Conservation (phyloP, 495 filamentous ascomycete genomes). For the Cairneyella variabilis region DNA sequence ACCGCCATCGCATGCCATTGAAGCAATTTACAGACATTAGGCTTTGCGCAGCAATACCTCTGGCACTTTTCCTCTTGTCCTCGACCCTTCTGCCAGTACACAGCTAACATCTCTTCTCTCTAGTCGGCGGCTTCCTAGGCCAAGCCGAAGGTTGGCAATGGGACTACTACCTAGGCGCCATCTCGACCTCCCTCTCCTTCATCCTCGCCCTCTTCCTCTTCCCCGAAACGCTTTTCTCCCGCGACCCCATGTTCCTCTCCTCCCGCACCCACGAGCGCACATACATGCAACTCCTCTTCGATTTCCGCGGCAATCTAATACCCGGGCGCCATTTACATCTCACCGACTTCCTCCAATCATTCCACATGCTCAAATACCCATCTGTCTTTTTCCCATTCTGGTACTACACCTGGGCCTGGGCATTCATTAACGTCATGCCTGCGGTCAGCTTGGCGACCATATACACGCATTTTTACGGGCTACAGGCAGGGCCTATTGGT, state of each 20-base stretch:
- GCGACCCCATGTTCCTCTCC: slow-evolving; percentile 20
- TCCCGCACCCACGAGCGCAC: slow-evolving; percentile 21
- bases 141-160: slow-evolving; percentile 25
- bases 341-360: slow-evolving; percentile 25
- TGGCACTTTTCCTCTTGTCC: too few relatives aligned
- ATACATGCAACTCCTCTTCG: slow-evolving; percentile 23
- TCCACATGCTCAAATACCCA: slow-evolving; percentile 29
- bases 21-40: too few relatives aligned
- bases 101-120: too few relatives aligned
- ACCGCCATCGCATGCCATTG: too few relatives aligned
- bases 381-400: slow-evolving; percentile 26
- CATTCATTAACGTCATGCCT: slow-evolving; percentile 29
- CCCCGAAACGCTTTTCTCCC: slow-evolving; percentile 30
- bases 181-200: slow-evolving; percentile 19
- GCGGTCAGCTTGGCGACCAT: slow-evolving; percentile 26
- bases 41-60: too few relatives aligned
- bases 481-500: slow-evolving; percentile 24
- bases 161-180: slow-evolving; percentile 28
- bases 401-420: slow-evolving; percentile 28
- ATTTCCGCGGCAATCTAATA: slow-evolving; percentile 26
- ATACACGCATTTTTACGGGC: slow-evolving; percentile 22
- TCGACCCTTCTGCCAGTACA: too few relatives aligned
- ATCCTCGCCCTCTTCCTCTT: slow-evolving; percentile 25
- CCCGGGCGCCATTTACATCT: slow-evolving; percentile 17
- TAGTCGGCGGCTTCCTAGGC: slow-evolving; percentile 25